Evolutionary conservation across 2,329 filamentous ascomycete genomes (phyloP).

Genomic region (Mycogone perniciosa): DNA sequence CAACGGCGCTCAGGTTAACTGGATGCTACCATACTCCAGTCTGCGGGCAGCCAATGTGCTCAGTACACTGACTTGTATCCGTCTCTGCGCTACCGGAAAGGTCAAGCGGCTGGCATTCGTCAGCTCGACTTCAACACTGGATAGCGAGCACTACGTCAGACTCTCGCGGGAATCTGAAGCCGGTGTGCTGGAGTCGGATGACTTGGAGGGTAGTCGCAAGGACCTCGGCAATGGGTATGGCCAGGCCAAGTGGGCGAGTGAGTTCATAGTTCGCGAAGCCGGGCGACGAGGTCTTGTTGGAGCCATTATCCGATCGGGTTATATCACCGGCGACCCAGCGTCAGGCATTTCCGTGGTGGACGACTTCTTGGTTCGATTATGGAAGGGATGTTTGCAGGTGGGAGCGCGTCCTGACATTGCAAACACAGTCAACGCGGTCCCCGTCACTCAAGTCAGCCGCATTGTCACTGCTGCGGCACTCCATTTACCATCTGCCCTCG

Average conservation of each 20-base stretch:
- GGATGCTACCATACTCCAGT: slow-evolving; percentile 70
- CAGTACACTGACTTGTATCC: slow-evolving; percentile 69
- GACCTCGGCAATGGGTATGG: slow-evolving; percentile 85
- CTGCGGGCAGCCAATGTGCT: slow-evolving; percentile 71
- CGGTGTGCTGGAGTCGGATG: slow-evolving; percentile 71
- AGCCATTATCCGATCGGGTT: slow-evolving; percentile 76
- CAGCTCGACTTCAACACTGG: slow-evolving; percentile 70
- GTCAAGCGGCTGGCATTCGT: slow-evolving; percentile 75
- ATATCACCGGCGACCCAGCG: slow-evolving; percentile 67
- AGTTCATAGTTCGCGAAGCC: slow-evolving; percentile 68
- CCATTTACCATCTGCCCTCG: slow-evolving; percentile 44
- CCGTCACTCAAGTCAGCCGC: slow-evolving; percentile 76
- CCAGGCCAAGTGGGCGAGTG: slow-evolving; percentile 77
- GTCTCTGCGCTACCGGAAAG: slow-evolving; percentile 69
- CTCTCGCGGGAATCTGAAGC: slow-evolving; percentile 49
- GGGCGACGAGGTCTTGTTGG: slow-evolving; percentile 70
- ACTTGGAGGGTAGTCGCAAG: slow-evolving; percentile 66
- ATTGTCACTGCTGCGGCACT: slow-evolving; percentile 70
- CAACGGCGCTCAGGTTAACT: slow-evolving; percentile 77
- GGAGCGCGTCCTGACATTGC: slow-evolving; percentile 64
- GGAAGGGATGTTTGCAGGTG: slow-evolving; percentile 84
- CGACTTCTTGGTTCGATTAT: slow-evolving; percentile 81
- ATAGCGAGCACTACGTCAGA: slow-evolving; percentile 73
- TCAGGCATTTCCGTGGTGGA: slow-evolving; percentile 73
- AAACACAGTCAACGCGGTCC: slow-evolving; percentile 87